Percentiles rank a stretch among this genome's conserved stretches.
Conservation (phyloP, 192 early-diverging fungal genomes). For the Umbelopsis isabellina region DNA sequence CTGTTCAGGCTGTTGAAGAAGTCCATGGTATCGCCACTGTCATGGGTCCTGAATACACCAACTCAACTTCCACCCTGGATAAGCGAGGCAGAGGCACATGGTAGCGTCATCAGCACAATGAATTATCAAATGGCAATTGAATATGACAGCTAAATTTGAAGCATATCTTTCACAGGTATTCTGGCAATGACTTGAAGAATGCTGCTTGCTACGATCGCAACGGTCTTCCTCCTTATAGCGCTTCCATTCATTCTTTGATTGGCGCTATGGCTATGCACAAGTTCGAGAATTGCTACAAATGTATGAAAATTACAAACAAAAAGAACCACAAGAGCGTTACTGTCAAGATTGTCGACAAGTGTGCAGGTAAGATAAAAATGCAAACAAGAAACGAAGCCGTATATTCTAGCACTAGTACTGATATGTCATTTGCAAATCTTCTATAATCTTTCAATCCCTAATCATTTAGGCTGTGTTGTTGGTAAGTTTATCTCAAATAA, state of each 20-base stretch:
- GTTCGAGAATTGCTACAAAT: constrained; percentile 42
- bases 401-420: not conserved
- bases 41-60: constrained; percentile 25
- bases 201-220: constrained; percentile 46
- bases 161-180: constrained; percentile 30
- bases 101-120: constrained; percentile 9
- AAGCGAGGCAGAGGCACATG: constrained; percentile 39
- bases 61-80: constrained; percentile 16
- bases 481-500: not conserved
- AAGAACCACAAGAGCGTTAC: constrained; percentile 27
- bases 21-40: constrained; percentile 34
- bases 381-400: too few relatives aligned
- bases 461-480: not conserved
- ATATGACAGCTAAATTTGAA: not conserved
- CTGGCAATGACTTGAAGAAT: constrained; percentile 42
- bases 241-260: constrained; percentile 39
- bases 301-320: constrained; percentile 41
- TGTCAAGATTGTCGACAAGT: constrained; percentile 41
- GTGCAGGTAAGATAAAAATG: constrained; percentile 22
- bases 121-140: not conserved
- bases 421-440: constrained; percentile 15
- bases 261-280: constrained; percentile 43
- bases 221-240: constrained; percentile 39
- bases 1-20: constrained; percentile 33
- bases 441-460: not conserved